phyloP scores from a whole-genome alignment of 169 alveolate genomes.

The Miamiensis avidus region DNA sequence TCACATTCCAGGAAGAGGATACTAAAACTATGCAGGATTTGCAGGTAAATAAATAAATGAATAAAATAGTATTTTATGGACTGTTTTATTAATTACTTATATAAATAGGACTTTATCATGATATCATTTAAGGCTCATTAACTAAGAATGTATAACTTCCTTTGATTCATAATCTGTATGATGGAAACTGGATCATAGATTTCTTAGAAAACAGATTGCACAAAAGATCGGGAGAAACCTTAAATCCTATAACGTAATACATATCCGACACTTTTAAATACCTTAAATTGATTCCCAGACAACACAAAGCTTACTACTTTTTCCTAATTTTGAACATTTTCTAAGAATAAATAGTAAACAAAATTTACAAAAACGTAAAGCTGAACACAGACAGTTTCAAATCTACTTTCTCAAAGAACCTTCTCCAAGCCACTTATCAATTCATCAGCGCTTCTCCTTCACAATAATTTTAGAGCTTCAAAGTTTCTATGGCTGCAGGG shows the following conservation, averaged over 20 bases:
- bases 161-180: constrained; percentile 71
- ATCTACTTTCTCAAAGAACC: constrained; percentile 37
- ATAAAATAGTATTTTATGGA: neutral
- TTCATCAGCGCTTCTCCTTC: constrained; percentile 77
- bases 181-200: constrained; percentile 89
- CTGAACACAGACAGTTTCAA: neutral
- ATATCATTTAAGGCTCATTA: constrained; percentile 20
- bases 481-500: constrained; percentile 89
- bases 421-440: constrained; percentile 52
- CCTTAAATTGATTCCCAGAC: constrained; percentile 49
- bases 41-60: constrained; percentile 46
- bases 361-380: neutral
- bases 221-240: neutral
- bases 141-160: constrained; percentile 70
- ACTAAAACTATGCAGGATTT: constrained; percentile 84
- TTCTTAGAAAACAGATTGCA: constrained; percentile 69
- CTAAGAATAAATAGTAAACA: neutral
- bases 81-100: neutral
- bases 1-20: constrained; percentile 63
- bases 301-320: constrained; percentile 55
- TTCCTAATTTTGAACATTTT: constrained; percentile 37
- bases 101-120: constrained; percentile 19
- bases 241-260: constrained; percentile 2
- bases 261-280: constrained; percentile 19
- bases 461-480: constrained; percentile 54